Base-by-base conservation (phyloP, 805 yeast genomes). In the Wickerhamiella vanderwaltii region DNA sequence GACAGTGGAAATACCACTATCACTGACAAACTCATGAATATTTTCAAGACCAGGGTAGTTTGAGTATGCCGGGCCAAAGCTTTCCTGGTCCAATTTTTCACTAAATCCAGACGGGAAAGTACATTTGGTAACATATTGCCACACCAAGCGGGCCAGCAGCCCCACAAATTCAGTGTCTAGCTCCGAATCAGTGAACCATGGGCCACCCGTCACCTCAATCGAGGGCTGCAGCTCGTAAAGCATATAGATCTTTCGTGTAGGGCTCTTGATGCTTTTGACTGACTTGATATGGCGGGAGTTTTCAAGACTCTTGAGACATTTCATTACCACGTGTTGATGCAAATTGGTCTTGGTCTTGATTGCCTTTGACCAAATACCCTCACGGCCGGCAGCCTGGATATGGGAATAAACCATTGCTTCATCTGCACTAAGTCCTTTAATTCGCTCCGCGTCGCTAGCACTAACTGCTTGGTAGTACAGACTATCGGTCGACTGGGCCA, bases 181-280 rank as follows among this genome's bases (percentile, higher is more conserved):
- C 60, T 91, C 97, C 26, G 87, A 77, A 57, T 91, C 98, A 0
- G 96, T 86, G 57, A 87, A 91, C 98, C 98, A 91, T 3, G 97
- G 97, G 4, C 98, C 98, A 49, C 98, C 98, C 0, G 97, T 91
- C 29, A 91, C 91, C 50, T 88, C 97, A 24, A 84, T 78, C 3
- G 94, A 80, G 4, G 98, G 98, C 57, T 86, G 95, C 50, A 91
- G 65, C 55, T 84, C 78, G 58, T 87, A 88, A 41, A 91, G 68
- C 97, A 91, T 91, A 61, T 88, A 93, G 25, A 91, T 88, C 56
- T 91, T 91, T 49, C 98, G 71, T 1, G 96, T 88, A 11, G 97
- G 96, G 59, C 73, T 77, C 55, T 64, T 88, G 24, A 91, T 97
- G 18, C 84, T 75, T 57, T 91, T 88, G 56, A 91, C 85, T 46